phyloP scores from a whole-genome alignment of 768 basidiomycete genomes.

The Calocybe gangraenosa region DNA sequence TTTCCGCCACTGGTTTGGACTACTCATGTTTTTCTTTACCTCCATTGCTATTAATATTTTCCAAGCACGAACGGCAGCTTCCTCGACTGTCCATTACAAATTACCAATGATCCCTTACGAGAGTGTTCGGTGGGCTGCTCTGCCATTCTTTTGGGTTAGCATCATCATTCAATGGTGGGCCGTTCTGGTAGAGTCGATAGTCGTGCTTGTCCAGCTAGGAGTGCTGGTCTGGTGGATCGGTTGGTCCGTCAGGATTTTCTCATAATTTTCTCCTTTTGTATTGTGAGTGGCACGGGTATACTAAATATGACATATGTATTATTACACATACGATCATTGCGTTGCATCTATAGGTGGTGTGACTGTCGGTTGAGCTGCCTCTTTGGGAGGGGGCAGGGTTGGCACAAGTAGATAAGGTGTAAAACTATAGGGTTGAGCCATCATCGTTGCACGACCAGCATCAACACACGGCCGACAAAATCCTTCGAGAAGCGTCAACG shows the following conservation, averaged over 20 bases:
- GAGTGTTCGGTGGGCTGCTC: constrained; percentile 56
- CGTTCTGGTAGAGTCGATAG: constrained; percentile 51
- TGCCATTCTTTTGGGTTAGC: constrained; percentile 62
- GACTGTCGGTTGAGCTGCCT: not conserved
- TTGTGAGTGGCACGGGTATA: not conserved
- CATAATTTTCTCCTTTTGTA: constrained; percentile 20
- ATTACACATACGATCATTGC: not conserved
- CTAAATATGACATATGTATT: too few species aligned
- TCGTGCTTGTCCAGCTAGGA: constrained; percentile 55
- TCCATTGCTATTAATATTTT: constrained; percentile 49
- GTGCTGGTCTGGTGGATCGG: constrained; percentile 73
- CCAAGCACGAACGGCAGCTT: constrained; percentile 55
- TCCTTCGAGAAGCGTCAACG: constrained; percentile 34
- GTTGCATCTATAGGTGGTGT: constrained; percentile 5
- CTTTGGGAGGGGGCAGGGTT: not conserved
- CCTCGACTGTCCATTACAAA: constrained; percentile 48
- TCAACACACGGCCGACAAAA: constrained; percentile 69
- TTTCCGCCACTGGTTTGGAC: constrained; percentile 61
- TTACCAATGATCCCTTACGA: constrained; percentile 56
- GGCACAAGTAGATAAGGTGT: constrained; percentile 7
- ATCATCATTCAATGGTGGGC: constrained; percentile 68
- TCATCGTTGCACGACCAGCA: constrained; percentile 33
- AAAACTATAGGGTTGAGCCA: constrained; percentile 7
- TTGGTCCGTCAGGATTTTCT: constrained; percentile 56
- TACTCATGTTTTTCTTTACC: constrained; percentile 46